Base-by-base conservation (phyloP, 805 yeast species). In the Lipomyces kockii region DNA sequence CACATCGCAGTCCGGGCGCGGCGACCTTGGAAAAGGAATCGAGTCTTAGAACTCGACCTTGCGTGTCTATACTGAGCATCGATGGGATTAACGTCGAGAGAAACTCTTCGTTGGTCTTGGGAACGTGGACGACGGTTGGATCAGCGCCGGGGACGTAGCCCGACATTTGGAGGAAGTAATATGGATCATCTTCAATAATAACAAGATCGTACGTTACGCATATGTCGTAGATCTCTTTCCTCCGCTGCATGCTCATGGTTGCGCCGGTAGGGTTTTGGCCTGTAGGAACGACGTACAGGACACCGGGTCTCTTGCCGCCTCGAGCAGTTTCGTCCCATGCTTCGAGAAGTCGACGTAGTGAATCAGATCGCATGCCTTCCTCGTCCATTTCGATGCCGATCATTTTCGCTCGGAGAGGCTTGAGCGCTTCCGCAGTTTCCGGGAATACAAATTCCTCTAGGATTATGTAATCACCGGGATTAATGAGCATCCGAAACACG, bases 251-350 rank as follows among this genome's bases (percentile, higher is more conserved):
- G 46, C 89, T 82, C 74, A 95, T 82, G 29, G 92, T 90, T 2
- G 97, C 88, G 51, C 99, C 99, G 22, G 98, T 93, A 71, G 99
- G 99, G 84, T 94, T 94, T 82, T 95, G 98, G 70, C 99, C 99
- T 8, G 98, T 95, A 72, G 95, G 89, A 74, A 94, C 91, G 53
- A 95, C 88, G 85, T 95, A 95, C 74, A 94, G 83, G 68, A 94
- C 81, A 79, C 89, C 92, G 72, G 98, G 98, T 79, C 87, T 87
- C 67, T 86, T 85, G 7, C 79, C 79, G 51, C 79, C 82, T 17
- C 68, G 64, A n/a, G 35, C 63, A 3, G n/a, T 29, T 34, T 79
- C 74, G 53, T 84, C 88, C 98, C 98, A 93, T 76, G 84, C 81
- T 69, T 83, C 85, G 74, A 94, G 80, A 62, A 88, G 78, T 11